Base-by-base conservation (phyloP, 352 stramenopile genomes). In the Globisporangium orthogonon region DNA sequence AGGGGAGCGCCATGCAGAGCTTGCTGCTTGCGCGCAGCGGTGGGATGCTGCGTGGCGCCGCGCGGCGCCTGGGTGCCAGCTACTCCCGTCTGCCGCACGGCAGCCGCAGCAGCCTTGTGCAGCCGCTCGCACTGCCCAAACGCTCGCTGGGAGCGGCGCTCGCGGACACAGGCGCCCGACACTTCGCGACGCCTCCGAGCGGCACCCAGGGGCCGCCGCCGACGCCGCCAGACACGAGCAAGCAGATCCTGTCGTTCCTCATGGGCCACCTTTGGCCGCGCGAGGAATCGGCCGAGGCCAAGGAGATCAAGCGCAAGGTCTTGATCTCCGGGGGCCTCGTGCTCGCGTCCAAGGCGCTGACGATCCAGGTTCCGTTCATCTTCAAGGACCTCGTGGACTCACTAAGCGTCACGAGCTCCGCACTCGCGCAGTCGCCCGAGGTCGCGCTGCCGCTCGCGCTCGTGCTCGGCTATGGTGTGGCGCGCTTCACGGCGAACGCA, bases 341-440 rank as follows among this genome's bases (percentile, higher is more conserved):
- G 65, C 63, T 98, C 17, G 76, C 63, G 7, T 87, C 86, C 50
- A 98, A 98, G 69, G 76, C 77, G 11, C 65, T 98, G 14, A 98
- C 84, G n/a, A 97, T 98, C 56, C 78, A 95, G 43, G 94, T 98
- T 35, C 97, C 97, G 11, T 99, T 98, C 67, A 74, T 99, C 39
- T 99, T 99, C 72, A 99, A 99, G 66, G 74, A 95, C 11, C 68
- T 98, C 28, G 91, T 99, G 7, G 83, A 99, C 66, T 52, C 63
- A 23, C 76, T 98, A 60, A 74, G 69, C 4, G 54, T 67, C 9
- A 64, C 69, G 14, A 74, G 69, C 28, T 60, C 40, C 5, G 60
- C 58, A 9, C 17, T 78, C 23, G 81, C 71, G 4, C 49, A 67
- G 4, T 70, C 66, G 2, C 70, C 71, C 9, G 83, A 85, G 31